Conservation (phyloP, 225 moss, liverwort and hornwort genomes). For the Antitrichia curtipendula region DNA sequence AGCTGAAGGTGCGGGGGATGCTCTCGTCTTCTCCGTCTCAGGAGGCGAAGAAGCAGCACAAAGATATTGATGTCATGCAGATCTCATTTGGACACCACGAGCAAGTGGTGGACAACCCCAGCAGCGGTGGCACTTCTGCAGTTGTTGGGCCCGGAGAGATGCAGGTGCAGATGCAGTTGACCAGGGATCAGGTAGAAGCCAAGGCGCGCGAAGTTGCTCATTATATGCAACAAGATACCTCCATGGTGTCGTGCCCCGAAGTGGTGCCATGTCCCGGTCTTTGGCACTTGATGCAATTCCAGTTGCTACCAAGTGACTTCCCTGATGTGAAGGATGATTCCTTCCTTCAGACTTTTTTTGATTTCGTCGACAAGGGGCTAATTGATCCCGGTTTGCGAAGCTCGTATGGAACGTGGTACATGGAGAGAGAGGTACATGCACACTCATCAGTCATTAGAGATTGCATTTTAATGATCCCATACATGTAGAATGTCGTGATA, state of each 20-base stretch:
- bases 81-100: constrained; percentile 13
- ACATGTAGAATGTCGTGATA: neutral
- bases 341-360: constrained; percentile 24
- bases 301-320: constrained; percentile 50
- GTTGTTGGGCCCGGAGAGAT: constrained; percentile 21
- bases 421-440: constrained; percentile 43
- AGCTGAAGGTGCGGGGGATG: constrained; percentile 42
- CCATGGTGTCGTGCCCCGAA: constrained; percentile 9
- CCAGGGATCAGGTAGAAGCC: constrained; percentile 42
- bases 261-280: constrained; percentile 44
- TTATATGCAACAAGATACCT: constrained; percentile 15
- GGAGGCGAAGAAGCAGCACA: constrained; percentile 27
- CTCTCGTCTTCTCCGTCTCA: constrained; percentile 10
- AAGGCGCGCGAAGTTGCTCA: constrained; percentile 32
- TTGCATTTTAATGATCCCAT: neutral
- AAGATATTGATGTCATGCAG: constrained; percentile 17
- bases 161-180: constrained; percentile 56
- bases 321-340: constrained; percentile 26
- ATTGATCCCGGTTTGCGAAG: constrained; percentile 32
- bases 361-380: constrained; percentile 28
- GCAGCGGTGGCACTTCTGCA: constrained; percentile 1
- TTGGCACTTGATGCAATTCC: constrained; percentile 54
- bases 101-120: constrained; percentile 28
- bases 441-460: neutral
- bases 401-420: constrained; percentile 47